Percentiles rank a stretch among this genome's conserved stretches.
phyloP scores from a whole-genome alignment of 495 filamentous ascomycete species.

The Neurospora sp. region DNA sequence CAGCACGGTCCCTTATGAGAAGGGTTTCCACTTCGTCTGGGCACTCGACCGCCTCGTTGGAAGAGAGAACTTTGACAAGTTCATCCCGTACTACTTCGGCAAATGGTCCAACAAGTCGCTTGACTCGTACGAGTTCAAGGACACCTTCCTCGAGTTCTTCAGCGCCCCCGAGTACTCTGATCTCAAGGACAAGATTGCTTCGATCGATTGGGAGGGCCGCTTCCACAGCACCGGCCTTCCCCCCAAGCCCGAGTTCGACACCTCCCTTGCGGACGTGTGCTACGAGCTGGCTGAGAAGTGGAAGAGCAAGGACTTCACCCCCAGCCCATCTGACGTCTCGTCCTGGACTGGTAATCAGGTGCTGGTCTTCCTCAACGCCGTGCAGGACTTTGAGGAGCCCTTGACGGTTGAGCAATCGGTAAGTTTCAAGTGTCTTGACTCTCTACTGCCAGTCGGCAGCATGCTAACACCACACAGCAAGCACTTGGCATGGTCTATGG shows the following conservation, averaged over 20 bases:
- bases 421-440: conserved; percentile 1
- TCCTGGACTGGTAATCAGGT: conserved; percentile 74
- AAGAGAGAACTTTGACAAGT: conserved; percentile 79
- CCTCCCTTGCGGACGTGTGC: conserved; percentile 75
- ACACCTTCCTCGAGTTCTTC: conserved; percentile 80
- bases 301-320: conserved; percentile 55
- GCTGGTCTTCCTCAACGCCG: conserved; percentile 75
- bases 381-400: conserved; percentile 54
- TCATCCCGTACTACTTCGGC: conserved; percentile 92
- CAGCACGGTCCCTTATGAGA: conserved; percentile 72
- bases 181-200: conserved; percentile 52
- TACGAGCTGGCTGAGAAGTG: conserved; percentile 74
- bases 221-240: conserved; percentile 81
- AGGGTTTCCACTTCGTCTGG: conserved; percentile 55
- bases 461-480: conserved; percentile 26
- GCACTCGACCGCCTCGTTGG: conserved; percentile 77
- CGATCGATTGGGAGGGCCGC: conserved; percentile 79
- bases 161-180: conserved; percentile 48
- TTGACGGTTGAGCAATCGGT: conserved; percentile 50
- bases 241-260: conserved; percentile 84
- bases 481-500: conserved; percentile 64
- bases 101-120: conserved; percentile 70
- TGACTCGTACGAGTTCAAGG: conserved; percentile 87
- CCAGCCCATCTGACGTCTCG: conserved; percentile 55
- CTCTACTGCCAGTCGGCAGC: background rate